Conservation (phyloP, 1,284 basidiomycete genomes). For the Tilletia caries region DNA sequence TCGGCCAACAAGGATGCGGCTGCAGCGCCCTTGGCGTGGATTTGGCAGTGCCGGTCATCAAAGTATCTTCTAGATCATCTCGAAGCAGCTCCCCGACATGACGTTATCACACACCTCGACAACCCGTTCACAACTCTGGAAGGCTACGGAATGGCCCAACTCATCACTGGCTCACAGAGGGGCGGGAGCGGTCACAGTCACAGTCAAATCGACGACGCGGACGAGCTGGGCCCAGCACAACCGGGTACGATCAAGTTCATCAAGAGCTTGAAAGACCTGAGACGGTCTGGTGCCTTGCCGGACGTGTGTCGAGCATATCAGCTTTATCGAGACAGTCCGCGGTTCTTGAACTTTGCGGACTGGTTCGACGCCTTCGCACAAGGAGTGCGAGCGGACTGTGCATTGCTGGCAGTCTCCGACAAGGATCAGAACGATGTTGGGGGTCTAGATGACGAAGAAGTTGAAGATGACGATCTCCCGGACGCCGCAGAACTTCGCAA, state of each 20-base stretch:
- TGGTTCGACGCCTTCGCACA: slow-evolving; percentile 48
- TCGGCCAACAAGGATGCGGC: too few relatives aligned
- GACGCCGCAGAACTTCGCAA: not conserved
- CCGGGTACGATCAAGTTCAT: not conserved
- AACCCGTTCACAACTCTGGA: not conserved
- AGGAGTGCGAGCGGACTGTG: slow-evolving; percentile 20
- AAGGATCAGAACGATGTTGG: not conserved
- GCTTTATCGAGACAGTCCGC: slow-evolving; percentile 39
- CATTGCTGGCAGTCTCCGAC: not conserved
- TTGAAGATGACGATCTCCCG: slow-evolving; percentile 7
- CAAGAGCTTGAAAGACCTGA: not conserved
- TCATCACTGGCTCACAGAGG: too few relatives aligned
- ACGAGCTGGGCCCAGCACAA: not conserved
- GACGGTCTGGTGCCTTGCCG: slow-evolving; percentile 21
- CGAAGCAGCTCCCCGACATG: not conserved
- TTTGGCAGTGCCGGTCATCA: not conserved
- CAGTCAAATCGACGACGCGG: too few relatives aligned
- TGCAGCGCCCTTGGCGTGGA: not conserved
- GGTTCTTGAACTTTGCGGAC: slow-evolving; percentile 48
- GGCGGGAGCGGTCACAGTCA: too few relatives aligned
- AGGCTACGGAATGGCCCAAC: not conserved
- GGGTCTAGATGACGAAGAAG: not conserved
- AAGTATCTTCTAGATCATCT: not conserved
- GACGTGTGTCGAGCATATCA: slow-evolving; percentile 40
- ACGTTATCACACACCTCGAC: not conserved